A percentile compares a stretch with the other conserved stretches of the same genome.
phyloP scores from a whole-genome alignment of 176 grass and related monocot genomes.

The Saccharum officinarum region DNA sequence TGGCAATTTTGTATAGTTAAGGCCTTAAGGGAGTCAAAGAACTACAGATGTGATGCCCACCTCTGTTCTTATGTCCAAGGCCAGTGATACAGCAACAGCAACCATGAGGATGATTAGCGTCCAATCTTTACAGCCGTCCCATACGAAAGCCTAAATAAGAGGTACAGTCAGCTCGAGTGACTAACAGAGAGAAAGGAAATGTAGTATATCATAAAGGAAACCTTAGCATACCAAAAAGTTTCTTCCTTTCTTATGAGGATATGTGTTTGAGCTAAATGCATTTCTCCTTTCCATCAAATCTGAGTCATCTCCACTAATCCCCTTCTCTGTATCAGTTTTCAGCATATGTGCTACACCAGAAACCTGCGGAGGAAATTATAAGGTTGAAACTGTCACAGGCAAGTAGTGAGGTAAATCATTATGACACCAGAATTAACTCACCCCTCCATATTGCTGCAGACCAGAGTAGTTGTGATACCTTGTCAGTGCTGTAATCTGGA shows the following conservation, averaged over 20 bases:
- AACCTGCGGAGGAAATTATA: slow-evolving; percentile 50
- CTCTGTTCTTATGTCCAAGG: slow-evolving; percentile 95
- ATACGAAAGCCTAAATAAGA: slow-evolving; percentile 74
- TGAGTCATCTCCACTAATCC: slow-evolving; percentile 55
- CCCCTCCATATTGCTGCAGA: slow-evolving; percentile 74
- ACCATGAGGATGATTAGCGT: slow-evolving; percentile 97
- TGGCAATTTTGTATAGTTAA: not conserved
- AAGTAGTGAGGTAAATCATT: not conserved
- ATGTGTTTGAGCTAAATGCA: slow-evolving; percentile 80
- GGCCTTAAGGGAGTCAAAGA: not conserved
- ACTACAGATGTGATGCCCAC: slow-evolving; percentile 38
- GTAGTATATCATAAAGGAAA: not conserved
- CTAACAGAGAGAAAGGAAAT: not conserved
- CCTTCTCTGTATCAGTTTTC: slow-evolving; percentile 61
- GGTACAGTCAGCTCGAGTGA: not conserved
- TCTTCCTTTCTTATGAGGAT: slow-evolving; percentile 90
- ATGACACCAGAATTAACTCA: slow-evolving; percentile 31
- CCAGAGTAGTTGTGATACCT: slow-evolving; percentile 86
- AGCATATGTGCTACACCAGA: slow-evolving; percentile 71
- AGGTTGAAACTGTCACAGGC: slow-evolving; percentile 6
- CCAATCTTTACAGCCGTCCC: slow-evolving; percentile 94
- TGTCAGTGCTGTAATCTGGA: slow-evolving; percentile 62
- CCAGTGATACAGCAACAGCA: slow-evolving; percentile 78
- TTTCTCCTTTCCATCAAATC: slow-evolving; percentile 60
- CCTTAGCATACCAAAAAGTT: slow-evolving; percentile 60